Evolutionary conservation across 352 stramenopile species (phyloP), one percentile per base, ranked within the genome.

Genomic region (Globisporangium spiculum): DNA sequence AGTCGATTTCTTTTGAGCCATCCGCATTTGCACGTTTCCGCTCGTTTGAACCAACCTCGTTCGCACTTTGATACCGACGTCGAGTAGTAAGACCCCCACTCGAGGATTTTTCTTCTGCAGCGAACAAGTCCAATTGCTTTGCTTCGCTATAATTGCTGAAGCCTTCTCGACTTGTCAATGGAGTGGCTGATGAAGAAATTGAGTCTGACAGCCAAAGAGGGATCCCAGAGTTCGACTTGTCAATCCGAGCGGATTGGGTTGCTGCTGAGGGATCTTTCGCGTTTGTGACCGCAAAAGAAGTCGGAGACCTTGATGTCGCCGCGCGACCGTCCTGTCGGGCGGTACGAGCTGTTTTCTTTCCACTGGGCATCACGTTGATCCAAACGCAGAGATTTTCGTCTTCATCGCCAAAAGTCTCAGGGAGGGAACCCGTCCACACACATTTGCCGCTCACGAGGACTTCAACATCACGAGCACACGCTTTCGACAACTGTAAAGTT

Each of bases 391-490:
- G 59, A 52, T 79, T 90, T 32, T 90, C 87, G 30, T 91, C 84
- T 60, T 86, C 74, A 48, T 89, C 73, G 0, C 84, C 87, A 68
- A 84, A 91, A 0, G 76, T 88, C 74, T 94, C 82, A 2, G 82
- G 80, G 3, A 95, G 66, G 9, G 88, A 95, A 2, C 88, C 88
- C 1, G 75, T 90, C 88, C 88, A 95, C 0, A 93, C 77, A 10
- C 74, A 89, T 62, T 83, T 86, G 1, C 75, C 77, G 58, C 73
- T 76, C 5, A 91, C 66, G 30, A 91, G 67, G 7, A 95, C 72
- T 70, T 95, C 88, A 0, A 91, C 68, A 48, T 95, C 88, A 0
- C 84, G 75, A 3, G 76, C 75, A 70, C 81, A 93, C 4, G 83
- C 16, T 50, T 50, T 22, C 41, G 41, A 50, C 82, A 6, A 72